phyloP scores from a whole-genome alignment of 2,329 filamentous ascomycete species.

The Fusarium circinatum region DNA sequence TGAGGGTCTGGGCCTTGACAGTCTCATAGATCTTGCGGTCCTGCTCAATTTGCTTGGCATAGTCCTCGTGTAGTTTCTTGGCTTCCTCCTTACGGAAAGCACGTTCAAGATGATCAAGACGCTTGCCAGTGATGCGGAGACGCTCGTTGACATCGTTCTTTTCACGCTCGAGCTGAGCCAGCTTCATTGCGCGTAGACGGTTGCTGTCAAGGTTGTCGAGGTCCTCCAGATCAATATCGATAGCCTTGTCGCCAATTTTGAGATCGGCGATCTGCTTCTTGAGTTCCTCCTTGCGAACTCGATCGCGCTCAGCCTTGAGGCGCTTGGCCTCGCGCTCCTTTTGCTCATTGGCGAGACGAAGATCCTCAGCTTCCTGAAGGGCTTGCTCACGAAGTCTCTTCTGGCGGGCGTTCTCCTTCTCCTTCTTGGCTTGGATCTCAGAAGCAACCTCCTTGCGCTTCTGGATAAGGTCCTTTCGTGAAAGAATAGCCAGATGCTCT shows the following conservation, averaged over 20 bases:
- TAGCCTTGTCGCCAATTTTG: conserved; percentile 83
- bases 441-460: conserved; percentile 98
- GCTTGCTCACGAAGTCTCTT: conserved; percentile 89
- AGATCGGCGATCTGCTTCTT: conserved; percentile 93
- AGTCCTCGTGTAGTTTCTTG: conserved; percentile 90
- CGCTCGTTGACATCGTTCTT: conserved; percentile 96
- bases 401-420: conserved; percentile 90
- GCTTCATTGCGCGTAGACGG: conserved; percentile 91
- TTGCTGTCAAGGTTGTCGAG: conserved; percentile 89
- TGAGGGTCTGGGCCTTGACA: conserved; percentile 79
- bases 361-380: conserved; percentile 87
- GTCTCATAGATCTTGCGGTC: conserved; percentile 85
- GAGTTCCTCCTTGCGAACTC: conserved; percentile 90
- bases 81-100: conserved; percentile 95
- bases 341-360: conserved; percentile 91
- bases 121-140: conserved; percentile 90
- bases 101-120: conserved; percentile 95
- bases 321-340: conserved; percentile 89
- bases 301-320: conserved; percentile 85
- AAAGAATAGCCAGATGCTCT: conserved; percentile 87
- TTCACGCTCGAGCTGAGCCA: conserved; percentile 95
- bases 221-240: conserved; percentile 81
- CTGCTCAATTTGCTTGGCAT: conserved; percentile 80
- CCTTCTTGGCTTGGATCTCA: conserved; percentile 85
- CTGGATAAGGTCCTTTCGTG: conserved; percentile 89